Conservation (phyloP, 192 early-diverging fungal genomes). For the Coemansia sp. region DNA sequence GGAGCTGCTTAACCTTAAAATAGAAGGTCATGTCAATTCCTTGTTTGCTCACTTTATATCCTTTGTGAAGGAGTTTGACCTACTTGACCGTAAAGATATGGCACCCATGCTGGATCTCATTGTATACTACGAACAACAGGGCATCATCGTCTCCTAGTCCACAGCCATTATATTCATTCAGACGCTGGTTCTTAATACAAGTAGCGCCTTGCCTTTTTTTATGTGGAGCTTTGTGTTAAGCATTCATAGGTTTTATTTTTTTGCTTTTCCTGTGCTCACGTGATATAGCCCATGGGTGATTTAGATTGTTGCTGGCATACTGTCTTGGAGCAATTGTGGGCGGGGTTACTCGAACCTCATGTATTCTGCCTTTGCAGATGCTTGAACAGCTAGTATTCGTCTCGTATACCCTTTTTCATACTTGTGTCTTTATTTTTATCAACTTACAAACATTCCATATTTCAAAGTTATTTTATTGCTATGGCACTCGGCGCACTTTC, state of each 20-base stretch:
- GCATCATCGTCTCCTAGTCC: slow-evolving; percentile 21
- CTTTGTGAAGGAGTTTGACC: slow-evolving; percentile 90
- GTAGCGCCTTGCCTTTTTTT: too few relatives aligned
- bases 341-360: too few relatives aligned
- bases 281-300: slow-evolving; percentile 1
- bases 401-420: neutral
- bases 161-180: too few relatives aligned
- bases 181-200: neutral
- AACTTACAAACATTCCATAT: neutral
- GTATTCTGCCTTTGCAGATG: neutral
- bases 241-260: neutral
- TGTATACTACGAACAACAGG: slow-evolving; percentile 50
- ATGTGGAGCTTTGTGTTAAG: too few relatives aligned
- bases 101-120: slow-evolving; percentile 80
- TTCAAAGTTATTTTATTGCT: neutral
- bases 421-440: neutral
- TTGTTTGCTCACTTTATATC: slow-evolving; percentile 94
- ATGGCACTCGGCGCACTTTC: slow-evolving; percentile 12
- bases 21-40: slow-evolving; percentile 92
- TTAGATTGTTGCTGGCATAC: neutral
- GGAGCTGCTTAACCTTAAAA: slow-evolving; percentile 75
- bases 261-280: neutral
- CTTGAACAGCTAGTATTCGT: neutral
- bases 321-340: neutral
- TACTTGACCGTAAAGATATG: slow-evolving; percentile 89